phyloP scores from a whole-genome alignment of 805 yeast species.

The Saturnispora zaruensis region DNA sequence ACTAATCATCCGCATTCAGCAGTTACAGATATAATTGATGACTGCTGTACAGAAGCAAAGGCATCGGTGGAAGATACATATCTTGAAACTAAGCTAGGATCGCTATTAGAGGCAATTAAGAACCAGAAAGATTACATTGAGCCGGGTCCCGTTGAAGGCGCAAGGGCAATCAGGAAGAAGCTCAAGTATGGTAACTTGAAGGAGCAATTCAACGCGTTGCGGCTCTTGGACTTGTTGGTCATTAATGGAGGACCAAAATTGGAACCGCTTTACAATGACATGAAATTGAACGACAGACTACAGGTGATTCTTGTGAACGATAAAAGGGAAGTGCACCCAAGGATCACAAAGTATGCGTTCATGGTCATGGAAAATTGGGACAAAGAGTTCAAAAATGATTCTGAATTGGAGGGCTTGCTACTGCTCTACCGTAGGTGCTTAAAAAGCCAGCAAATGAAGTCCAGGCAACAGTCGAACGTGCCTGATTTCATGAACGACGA shows the following conservation, averaged over 20 bases:
- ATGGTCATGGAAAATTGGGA: conserved; percentile 62
- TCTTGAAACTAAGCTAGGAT: conserved; percentile 40
- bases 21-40: conserved; percentile 55
- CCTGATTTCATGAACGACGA: conserved; percentile 44
- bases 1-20: conserved; percentile 61
- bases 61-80: conserved; percentile 31
- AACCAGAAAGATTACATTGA: conserved; percentile 24
- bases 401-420: conserved; percentile 42
- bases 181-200: conserved; percentile 70
- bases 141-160: conserved; percentile 63
- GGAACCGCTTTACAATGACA: conserved; percentile 54
- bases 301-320: conserved; percentile 36
- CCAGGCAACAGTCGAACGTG: conserved; percentile 14
- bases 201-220: conserved; percentile 61
- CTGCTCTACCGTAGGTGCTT: conserved; percentile 30
- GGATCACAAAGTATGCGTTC: conserved; percentile 40
- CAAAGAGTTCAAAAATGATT: conserved; percentile 40
- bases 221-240: conserved; percentile 48
- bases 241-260: conserved; percentile 41
- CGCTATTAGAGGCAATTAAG: conserved; percentile 46
- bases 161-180: conserved; percentile 81
- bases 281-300: conserved; percentile 56
- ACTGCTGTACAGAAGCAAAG: conserved; percentile 36
- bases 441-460: conserved; percentile 4
- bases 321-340: conserved; percentile 26